Percentiles rank a stretch among this genome's conserved stretches.
Evolutionary conservation across 768 basidiomycete species (phyloP).

Genomic region (Amanita rubescens): DNA sequence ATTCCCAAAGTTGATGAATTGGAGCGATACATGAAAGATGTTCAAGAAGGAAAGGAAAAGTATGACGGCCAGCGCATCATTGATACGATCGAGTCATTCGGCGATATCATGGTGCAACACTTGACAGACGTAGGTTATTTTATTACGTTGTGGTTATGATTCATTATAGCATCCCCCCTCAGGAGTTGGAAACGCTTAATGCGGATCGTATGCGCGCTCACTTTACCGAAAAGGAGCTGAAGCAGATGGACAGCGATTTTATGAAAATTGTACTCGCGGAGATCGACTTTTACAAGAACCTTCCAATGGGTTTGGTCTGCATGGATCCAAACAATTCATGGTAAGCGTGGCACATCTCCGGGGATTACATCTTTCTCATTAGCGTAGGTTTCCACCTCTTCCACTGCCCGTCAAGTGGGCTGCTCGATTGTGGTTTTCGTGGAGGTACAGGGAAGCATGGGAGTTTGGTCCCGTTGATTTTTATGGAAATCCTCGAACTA

Average conservation of each 20-base stretch:
- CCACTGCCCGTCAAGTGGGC: slow-evolving; percentile 18
- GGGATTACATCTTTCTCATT: background rate
- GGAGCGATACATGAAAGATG: slow-evolving; percentile 37
- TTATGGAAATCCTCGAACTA: slow-evolving; percentile 12
- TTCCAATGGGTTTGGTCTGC: slow-evolving; percentile 19
- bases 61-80: slow-evolving; percentile 34
- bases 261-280: slow-evolving; percentile 15
- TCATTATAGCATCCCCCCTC: background rate
- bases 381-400: slow-evolving; percentile 20
- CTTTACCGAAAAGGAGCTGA: slow-evolving; percentile 20
- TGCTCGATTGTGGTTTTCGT: slow-evolving; percentile 17
- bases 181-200: slow-evolving; percentile 23
- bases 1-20: slow-evolving; percentile 17
- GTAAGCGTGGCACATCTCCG: slow-evolving; percentile 9
- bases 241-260: slow-evolving; percentile 15
- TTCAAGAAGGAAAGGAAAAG: slow-evolving; percentile 47
- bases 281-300: slow-evolving; percentile 15
- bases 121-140: slow-evolving; percentile 16
- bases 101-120: slow-evolving; percentile 21
- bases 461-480: slow-evolving; percentile 23
- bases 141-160: background rate
- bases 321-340: slow-evolving; percentile 17
- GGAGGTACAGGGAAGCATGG: slow-evolving; percentile 22
- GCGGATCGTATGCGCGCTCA: slow-evolving; percentile 17
- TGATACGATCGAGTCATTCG: slow-evolving; percentile 18